phyloP scores from a whole-genome alignment of 108 stramenopile species.

The Pseudonitzschia multistriata region DNA sequence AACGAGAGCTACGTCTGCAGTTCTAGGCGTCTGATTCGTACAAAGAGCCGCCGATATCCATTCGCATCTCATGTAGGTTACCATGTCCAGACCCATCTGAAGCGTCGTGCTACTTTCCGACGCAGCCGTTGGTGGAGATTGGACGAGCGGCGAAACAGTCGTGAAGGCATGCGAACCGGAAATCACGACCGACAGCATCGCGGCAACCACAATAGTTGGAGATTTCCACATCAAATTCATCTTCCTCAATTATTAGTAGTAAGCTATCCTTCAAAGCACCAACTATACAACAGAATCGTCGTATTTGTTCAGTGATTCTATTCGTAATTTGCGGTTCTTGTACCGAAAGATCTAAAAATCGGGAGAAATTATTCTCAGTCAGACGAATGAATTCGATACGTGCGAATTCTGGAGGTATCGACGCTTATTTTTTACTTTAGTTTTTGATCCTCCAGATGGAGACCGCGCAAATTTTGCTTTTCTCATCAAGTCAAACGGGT shows the following conservation, averaged over 20 bases:
- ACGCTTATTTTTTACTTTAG: not conserved
- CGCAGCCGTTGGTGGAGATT: not conserved
- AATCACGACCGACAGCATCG: not conserved
- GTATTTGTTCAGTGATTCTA: no score
- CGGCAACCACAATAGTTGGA: not conserved
- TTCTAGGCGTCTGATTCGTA: constrained; percentile 83
- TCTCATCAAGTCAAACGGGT: not conserved
- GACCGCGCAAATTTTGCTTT: not conserved
- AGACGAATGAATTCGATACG: no score
- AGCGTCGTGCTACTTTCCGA: constrained; percentile 12
- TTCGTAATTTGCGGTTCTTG: no score
- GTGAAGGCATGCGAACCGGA: constrained; percentile 1
- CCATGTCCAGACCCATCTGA: constrained; percentile 73
- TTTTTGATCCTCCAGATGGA: not conserved
- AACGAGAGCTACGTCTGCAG: constrained; percentile 63
- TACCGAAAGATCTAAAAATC: no score
- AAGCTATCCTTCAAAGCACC: no score
- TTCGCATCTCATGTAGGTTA: constrained; percentile 83
- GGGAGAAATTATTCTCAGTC: no score
- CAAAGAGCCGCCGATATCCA: constrained; percentile 82
- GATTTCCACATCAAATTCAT: not conserved
- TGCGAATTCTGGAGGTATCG: not conserved
- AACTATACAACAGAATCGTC: no score
- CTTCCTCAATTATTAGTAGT: no score
- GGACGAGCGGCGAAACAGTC: not conserved